Conservation (phyloP, 1,284 basidiomycete species). For the Irpex lacteus region DNA sequence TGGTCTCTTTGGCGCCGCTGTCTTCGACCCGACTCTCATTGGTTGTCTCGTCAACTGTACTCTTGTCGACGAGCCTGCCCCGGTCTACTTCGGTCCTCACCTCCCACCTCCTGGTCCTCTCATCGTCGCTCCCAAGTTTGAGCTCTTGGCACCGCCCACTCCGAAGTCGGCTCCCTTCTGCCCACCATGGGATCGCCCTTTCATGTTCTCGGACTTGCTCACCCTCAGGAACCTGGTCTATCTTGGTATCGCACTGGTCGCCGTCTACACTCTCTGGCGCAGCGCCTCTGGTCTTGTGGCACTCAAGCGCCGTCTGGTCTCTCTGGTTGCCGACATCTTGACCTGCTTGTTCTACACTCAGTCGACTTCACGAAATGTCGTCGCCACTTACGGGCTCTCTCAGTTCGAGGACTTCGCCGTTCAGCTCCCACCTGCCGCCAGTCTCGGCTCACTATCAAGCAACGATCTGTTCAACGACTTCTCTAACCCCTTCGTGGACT, state of each 20-base stretch:
- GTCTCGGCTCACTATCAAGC: neutral
- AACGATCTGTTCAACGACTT: neutral
- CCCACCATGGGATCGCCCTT: neutral
- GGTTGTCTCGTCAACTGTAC: neutral
- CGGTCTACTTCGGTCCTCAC: neutral
- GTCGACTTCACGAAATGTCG: neutral
- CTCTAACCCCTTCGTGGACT: neutral
- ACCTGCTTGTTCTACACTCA: too few species aligned
- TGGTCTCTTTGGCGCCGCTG: neutral
- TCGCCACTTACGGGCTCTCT: neutral
- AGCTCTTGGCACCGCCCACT: neutral
- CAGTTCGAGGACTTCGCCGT: neutral
- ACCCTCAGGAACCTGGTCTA: neutral
- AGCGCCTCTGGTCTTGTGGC: neutral
- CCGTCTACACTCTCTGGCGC: neutral
- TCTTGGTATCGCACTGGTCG: neutral
- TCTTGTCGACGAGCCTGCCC: neutral
- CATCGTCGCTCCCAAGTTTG: neutral
- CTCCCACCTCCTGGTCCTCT: neutral
- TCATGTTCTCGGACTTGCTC: neutral
- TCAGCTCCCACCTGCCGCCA: too few species aligned
- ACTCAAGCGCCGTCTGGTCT: neutral
- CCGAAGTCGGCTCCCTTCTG: neutral
- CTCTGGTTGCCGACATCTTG: neutral
- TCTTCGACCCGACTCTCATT: neutral